Percentiles rank a stretch among this genome's conserved stretches.
Evolutionary conservation across 768 basidiomycete species (phyloP).

Genomic region (Collybia sp.): DNA sequence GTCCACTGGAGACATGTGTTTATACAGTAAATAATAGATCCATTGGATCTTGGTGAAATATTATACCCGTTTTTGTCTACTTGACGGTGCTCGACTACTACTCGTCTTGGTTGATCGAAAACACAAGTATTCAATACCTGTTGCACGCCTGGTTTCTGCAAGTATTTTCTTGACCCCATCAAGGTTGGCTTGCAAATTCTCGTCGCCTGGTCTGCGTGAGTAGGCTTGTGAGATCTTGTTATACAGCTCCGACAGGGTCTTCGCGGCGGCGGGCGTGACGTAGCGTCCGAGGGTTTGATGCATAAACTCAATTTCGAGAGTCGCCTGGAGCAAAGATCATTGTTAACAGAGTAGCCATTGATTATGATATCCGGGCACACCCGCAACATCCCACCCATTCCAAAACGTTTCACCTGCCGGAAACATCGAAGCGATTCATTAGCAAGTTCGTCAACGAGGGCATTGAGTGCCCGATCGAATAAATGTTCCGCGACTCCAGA

Average conservation of each 20-base stretch:
- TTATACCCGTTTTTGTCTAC: too few relatives aligned
- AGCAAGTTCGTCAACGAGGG: conserved; percentile 79
- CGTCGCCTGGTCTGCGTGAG: conserved; percentile 76
- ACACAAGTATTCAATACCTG: conserved; percentile 93
- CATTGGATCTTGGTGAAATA: too few relatives aligned
- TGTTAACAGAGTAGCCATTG: background rate
- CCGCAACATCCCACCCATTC: conserved; percentile 97
- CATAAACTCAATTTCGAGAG: conserved; percentile 98
- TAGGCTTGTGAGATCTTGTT: conserved; percentile 94
- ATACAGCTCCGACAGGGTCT: conserved; percentile 87
- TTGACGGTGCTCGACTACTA: conserved; percentile 11
- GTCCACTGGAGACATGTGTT: too few relatives aligned
- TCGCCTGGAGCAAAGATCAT: conserved; percentile 56
- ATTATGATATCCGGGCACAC: conserved; percentile 39
- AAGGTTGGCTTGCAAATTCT: conserved; percentile 81
- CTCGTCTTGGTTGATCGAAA: conserved; percentile 71
- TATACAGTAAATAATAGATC: too few relatives aligned
- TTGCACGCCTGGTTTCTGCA: conserved; percentile 82
- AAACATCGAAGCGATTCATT: conserved; percentile 83
- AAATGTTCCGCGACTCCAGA: conserved; percentile 74
- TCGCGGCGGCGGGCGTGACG: conserved; percentile 75
- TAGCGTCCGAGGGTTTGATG: conserved; percentile 93
- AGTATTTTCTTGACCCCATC: conserved; percentile 91
- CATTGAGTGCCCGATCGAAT: conserved; percentile 75
- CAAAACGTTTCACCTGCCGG: conserved; percentile 84